phyloP scores from a whole-genome alignment of 148 eudicot genomes.

The Rhododendron mucronatum region DNA sequence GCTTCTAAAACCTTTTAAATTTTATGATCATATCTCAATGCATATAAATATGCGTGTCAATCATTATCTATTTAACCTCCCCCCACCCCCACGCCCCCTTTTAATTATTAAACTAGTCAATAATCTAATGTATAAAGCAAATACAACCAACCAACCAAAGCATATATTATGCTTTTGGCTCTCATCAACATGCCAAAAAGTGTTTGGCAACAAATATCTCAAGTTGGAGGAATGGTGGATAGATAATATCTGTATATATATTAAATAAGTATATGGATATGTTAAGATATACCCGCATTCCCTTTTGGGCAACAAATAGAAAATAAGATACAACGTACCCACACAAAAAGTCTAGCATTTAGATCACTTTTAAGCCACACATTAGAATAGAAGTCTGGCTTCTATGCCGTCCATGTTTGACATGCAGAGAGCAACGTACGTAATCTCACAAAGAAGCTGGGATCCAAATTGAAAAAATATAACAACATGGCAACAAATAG shows the following conservation, averaged over 20 bases:
- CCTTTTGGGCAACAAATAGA: not conserved
- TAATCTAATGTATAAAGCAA: not conserved
- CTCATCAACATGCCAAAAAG: not conserved
- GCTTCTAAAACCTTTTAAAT: not conserved
- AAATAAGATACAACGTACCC: not conserved
- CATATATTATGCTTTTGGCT: not conserved
- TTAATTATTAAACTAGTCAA: not conserved
- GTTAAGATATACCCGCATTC: not conserved
- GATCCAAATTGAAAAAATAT: too few species aligned
- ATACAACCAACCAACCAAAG: not conserved
- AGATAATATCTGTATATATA: not conserved
- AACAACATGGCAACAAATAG: not conserved
- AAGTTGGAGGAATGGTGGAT: not conserved
- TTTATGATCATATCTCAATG: too few species aligned
- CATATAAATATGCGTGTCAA: not conserved
- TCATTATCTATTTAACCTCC: not conserved
- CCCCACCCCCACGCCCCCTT: not conserved
- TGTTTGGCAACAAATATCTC: not conserved
- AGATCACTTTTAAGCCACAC: not conserved
- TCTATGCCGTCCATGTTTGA: too few species aligned
- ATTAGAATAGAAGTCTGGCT: too few species aligned
- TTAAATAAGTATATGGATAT: not conserved
- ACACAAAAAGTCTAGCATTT: not conserved
- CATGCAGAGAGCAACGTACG: too few species aligned
- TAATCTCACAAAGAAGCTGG: too few species aligned